Evolutionary conservation across 257 asterid genomes (phyloP), one percentile per base, ranked within the genome.

Genomic region (Capsicum baccatum): DNA sequence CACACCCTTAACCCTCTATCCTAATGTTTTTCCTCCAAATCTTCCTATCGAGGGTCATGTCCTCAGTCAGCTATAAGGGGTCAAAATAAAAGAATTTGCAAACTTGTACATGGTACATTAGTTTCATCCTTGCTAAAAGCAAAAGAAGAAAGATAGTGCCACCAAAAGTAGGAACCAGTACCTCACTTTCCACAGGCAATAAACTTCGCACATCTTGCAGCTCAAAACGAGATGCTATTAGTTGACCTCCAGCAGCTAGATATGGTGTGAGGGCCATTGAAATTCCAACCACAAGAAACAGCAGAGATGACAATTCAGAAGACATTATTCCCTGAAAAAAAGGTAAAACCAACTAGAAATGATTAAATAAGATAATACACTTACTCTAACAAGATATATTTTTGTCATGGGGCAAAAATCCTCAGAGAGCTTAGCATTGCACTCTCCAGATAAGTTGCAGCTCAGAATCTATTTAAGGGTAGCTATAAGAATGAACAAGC

Each of bases 161-260:
- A 81, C 58, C 59, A 66, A 64, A 60, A 62, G 86, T 81, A 70
- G 54, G 79, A 67, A 55, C 82, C 63, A 82, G 86, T 82, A 97
- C 99, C 99, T 97, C 99, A 86, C 98, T 97, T 91, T 97, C 99
- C 82, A 85, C 95, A 55, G 99, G 99, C 84, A 97, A 93, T 83
- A 97, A 91, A 90, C 97, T 95, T 48, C 99, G 94, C 87, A 97
- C 99, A 91, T 97, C 99, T 59, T 97, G 98, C 85, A 91, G 94
- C 90, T 95, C 99, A 91, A 97, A 97, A 68, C 95, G 96, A 87
- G 99, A 95, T 84, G 99, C 99, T 90, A 97, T 90, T 83, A 97
- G 85, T 87, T 97, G 99, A 87, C 99, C 99, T 86, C 99, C 99
- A 84, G 99, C 99, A 80, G 99, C 99, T 89, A 97, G 87, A 91